Base-by-base conservation (phyloP, 108 stramenopile genomes). In the Cylindrotheca closterium region DNA sequence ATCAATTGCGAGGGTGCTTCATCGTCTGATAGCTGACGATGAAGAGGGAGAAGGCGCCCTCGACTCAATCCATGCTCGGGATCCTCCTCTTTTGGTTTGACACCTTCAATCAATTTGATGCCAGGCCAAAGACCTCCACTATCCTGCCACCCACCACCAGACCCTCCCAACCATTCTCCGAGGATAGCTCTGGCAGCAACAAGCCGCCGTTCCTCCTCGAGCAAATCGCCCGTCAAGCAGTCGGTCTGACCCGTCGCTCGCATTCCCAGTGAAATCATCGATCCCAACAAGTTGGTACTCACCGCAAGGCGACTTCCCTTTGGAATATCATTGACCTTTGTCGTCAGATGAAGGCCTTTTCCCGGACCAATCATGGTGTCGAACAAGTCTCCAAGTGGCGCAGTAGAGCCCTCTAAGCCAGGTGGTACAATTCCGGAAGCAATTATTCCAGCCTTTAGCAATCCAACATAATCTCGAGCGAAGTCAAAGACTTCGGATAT, bases 81-180 rank as follows among this genome's bases (percentile, higher is more conserved):
- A 70, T 84, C 74, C 1, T 67, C 55, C 28, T 33, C 18, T 46
- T 63, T 65, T 0, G 79, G 49, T 49, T 57, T 24, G 30, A 84
- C 83, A 12, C 83, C 83, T 50, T 68, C 52, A 30, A 84, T 84
- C 0, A 84, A 61, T 45, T 84, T 84, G 51, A 80, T 69, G 0
- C 83, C 83, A 0, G 83, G 83, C 83, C 83, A 84, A 12, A 84
- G n/a, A 18, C 79, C 82, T 25, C 82, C 82, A 19, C 68, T 71
- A 48, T 71, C 62, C 31, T 84, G 83, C 83, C 83, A 84, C 47
- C 83, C 83, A 4, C 83, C 83, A 42, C 83, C 83, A 51, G 70
- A 73, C 17, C 83, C 83, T n/a, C 83, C 83, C 47, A 84, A 53
- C 83, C 83, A 84, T 68, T 84, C 83, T 7, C 83, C 83, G n/a